Evolutionary conservation across 192 early-diverging fungal genomes (phyloP).

Genomic region (Coemansia sp.): DNA sequence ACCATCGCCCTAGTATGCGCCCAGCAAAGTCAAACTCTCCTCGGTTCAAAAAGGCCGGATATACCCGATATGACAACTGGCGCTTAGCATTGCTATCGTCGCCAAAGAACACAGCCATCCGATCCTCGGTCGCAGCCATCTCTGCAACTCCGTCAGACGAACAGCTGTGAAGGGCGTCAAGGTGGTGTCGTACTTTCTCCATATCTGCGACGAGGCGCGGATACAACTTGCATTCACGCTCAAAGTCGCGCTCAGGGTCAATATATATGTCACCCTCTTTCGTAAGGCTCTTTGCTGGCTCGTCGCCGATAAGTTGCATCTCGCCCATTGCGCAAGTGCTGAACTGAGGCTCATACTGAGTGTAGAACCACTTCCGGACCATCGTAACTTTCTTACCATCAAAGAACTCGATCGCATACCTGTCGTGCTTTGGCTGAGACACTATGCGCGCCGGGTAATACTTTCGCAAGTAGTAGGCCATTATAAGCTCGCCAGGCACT

Average conservation of each 20-base stretch:
- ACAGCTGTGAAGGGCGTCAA: constrained; percentile 42
- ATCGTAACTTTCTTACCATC: constrained; percentile 26
- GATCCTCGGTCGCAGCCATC: constrained; percentile 25
- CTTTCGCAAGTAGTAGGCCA: constrained; percentile 36
- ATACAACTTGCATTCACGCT: constrained; percentile 26
- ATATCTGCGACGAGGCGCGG: constrained; percentile 19
- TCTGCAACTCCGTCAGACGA: constrained; percentile 14
- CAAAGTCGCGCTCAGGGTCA: constrained; percentile 33
- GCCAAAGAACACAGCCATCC: constrained; percentile 40
- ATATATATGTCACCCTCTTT: not conserved
- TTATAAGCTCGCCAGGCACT: constrained; percentile 47
- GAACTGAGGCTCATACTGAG: constrained; percentile 46
- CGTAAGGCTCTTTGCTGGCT: constrained; percentile 15
- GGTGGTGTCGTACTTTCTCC: constrained; percentile 18
- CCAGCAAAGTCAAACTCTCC: constrained; percentile 54
- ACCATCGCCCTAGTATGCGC: constrained; percentile 42
- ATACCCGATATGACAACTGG: constrained; percentile 25
- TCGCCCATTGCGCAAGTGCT: constrained; percentile 40
- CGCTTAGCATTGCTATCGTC: constrained; percentile 22
- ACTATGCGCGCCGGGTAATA: constrained; percentile 48
- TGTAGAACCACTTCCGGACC: constrained; percentile 28
- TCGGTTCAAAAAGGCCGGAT: constrained; percentile 35
- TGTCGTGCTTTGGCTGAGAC: constrained; percentile 14
- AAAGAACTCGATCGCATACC: constrained; percentile 39
- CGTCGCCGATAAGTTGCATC: constrained; percentile 41